Base-by-base conservation (phyloP, 345 rosid species). In the Camelina hispida region DNA sequence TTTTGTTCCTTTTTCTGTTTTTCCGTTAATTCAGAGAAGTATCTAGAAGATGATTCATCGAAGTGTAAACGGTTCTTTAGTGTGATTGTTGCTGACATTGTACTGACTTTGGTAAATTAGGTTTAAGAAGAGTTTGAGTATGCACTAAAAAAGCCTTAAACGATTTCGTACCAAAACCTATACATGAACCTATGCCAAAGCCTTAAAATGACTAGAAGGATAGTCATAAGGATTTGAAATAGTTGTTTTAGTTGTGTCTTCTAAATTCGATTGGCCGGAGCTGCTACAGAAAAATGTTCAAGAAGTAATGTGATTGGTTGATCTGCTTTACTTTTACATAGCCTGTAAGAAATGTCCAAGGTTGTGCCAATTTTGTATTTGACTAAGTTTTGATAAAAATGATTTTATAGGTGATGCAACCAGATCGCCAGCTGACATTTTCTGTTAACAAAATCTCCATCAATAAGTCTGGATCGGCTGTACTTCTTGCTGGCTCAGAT, bases 391-490 rank as follows among this genome's bases (percentile, higher is more conserved):
- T 25, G 6, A 5, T 17, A 10, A 42, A 7, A 12, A 1, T 78
- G 50, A 55, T 72, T 12, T 48, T 50, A 46, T 80, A 95, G 99
- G 94, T 88, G 48, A 71, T 95, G 84, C 86, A 71, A 81, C 76
- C 91, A 20, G 97, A 93, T 69, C 59, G 54, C 77, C 68, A 81
- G 79, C 74, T 89, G 68, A 67, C 77, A 7, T 89, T 84, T 80
- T 68, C 70, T 34, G 91, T 93, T 38, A 68, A 78, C 63, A 93
- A 83, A 85, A 86, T 96, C 73, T 86, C 96, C 56, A 88, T 93
- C 69, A 93, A 89, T 78, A 82, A 85, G 75, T 84, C 85, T 68
- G 93, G 97, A 77, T 88, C 98, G 46, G 96, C 98, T 55, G 25
- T 93, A 58, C 67, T 87, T 69, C 87, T 93, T 54, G 75, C 83